Conservation (phyloP, 2,329 filamentous ascomycete species). For the Alternaria sp. region DNA sequence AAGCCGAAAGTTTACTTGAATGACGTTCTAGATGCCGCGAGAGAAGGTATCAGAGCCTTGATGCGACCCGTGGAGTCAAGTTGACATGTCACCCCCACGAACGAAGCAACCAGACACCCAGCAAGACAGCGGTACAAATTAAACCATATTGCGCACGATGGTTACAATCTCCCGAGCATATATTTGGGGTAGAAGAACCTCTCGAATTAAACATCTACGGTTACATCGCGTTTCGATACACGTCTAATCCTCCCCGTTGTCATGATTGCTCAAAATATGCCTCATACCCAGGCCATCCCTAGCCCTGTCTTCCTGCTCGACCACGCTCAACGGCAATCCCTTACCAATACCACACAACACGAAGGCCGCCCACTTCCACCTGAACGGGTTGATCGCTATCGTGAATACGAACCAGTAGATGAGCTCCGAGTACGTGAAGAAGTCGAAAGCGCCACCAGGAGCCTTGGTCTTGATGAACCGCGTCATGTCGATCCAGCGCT, state of each 20-base stretch:
- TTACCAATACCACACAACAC: conserved; percentile 79
- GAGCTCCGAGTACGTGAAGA: conserved; percentile 86
- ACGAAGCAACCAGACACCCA: background rate
- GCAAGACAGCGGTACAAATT: background rate
- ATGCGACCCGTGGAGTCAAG: background rate
- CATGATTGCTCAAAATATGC: conserved; percentile 11
- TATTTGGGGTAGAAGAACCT: background rate
- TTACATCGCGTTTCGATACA: background rate
- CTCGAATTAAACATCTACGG: background rate
- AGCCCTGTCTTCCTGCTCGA: conserved; percentile 69
- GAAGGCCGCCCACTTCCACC: conserved; percentile 89
- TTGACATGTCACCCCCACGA: background rate
- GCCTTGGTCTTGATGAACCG: conserved; percentile 70
- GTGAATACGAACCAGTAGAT: conserved; percentile 86
- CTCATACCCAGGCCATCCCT: conserved; percentile 60
- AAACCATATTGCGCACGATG: background rate
- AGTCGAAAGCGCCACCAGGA: conserved; percentile 78
- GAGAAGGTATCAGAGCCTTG: background rate
- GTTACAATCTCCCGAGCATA: background rate
- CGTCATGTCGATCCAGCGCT: conserved; percentile 86
- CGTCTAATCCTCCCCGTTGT: background rate
- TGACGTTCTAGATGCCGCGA: background rate
- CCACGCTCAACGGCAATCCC: conserved; percentile 68
- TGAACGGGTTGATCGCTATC: conserved; percentile 79
- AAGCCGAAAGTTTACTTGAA: background rate